Evolutionary conservation across 306 rosid genomes (phyloP), one percentile per base, ranked within the genome.

Genomic region (Cicer yamashitae): DNA sequence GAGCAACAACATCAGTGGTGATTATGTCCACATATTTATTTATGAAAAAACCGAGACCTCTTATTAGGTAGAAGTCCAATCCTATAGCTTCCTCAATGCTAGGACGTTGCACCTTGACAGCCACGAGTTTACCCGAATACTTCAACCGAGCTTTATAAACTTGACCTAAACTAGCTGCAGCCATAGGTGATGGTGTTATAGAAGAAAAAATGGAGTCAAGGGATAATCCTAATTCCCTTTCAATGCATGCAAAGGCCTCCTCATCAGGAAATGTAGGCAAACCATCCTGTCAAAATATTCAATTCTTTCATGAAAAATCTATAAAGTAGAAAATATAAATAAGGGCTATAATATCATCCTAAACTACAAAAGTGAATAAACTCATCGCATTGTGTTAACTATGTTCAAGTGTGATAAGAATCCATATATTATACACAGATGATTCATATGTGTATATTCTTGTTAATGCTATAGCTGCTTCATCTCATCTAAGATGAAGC

Each of bases 111-210:
- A 93, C 96, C 88, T 93, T 93, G 46, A 93, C 89, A 6, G 96
- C 98, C 59, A 93, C 98, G 6, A 83, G 62, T 72, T 86, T 81
- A 44, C 92, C 91, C 18, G 94, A 83, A 67, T 79, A 71, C 79
- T 83, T 87, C 20, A 93, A 88, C 81, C 72, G 85, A 77, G 90
- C 98, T 87, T 93, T 93, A 79, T 93, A 93, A 44, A 93, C 98
- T 82, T 93, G 98, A 56, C 98, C 98, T 54, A 93, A 87, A 87
- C 98, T 93, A 75, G 98, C 98, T 7, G 98, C 98, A 12, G 96
- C 98, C 61, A 93, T 82, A 7, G 98, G 96, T 22, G 91, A 89
- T 18, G 94, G 89, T 15, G 98, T 87, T 83, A 93, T 87, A 37
- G 86, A 78, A 20, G 94, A 90, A 80, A 54, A 93, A 48, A 93